These are phyloP conservation scores for Fraxinus sp. DNA, from an alignment of 305 asterid species.

Conservation along the genomic window DNA sequence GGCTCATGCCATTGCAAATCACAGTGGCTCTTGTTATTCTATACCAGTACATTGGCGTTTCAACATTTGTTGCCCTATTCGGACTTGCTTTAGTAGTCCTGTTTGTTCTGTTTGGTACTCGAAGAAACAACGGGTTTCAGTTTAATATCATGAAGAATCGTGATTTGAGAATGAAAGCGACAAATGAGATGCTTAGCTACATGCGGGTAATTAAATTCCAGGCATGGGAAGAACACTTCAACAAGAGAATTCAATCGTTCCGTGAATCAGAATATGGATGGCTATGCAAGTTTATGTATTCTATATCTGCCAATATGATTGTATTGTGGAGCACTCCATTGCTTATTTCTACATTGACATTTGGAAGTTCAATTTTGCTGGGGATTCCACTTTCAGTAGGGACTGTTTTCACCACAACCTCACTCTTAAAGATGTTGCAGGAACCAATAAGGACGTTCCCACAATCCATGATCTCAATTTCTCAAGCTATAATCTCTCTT, in stretches of 20 bases:
- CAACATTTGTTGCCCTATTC: constrained; percentile 49
- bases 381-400: constrained; percentile 75
- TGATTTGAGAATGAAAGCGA: constrained; percentile 89
- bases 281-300: constrained; percentile 69
- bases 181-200: constrained; percentile 87
- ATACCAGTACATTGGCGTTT: constrained; percentile 55
- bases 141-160: constrained; percentile 71
- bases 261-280: constrained; percentile 66
- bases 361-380: constrained; percentile 63
- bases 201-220: constrained; percentile 95
- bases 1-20: constrained; percentile 91
- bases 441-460: constrained; percentile 92
- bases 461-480: constrained; percentile 85
- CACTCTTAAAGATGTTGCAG: constrained; percentile 75
- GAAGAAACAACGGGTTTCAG: constrained; percentile 64
- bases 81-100: constrained; percentile 47
- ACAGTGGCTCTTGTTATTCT: constrained; percentile 62
- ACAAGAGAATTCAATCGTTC: constrained; percentile 66
- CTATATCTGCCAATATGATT: constrained; percentile 57
- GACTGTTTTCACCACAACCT: constrained; percentile 75
- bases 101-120: constrained; percentile 58
- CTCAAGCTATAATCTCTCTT: constrained; percentile 85
- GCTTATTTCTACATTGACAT: constrained; percentile 60
- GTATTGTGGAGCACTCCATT: constrained; percentile 85
- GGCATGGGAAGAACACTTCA: constrained; percentile 96